Percentiles rank a stretch among this genome's conserved stretches.
Conservation (phyloP, 768 basidiomycete species). For the Pholiota conissans region DNA sequence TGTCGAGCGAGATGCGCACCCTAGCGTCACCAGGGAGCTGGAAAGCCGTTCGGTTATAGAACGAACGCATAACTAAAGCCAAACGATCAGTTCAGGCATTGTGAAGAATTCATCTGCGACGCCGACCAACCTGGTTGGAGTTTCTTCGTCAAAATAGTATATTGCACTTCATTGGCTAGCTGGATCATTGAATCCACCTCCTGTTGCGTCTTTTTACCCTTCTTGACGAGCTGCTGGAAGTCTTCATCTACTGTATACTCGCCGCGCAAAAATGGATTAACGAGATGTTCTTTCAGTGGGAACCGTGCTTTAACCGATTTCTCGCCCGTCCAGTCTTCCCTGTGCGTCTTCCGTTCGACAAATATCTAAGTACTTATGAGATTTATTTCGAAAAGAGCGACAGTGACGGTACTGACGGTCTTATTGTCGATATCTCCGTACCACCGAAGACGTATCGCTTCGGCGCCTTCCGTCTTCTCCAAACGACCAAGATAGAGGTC, state of each 20-base stretch:
- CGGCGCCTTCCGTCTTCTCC: constrained; percentile 98
- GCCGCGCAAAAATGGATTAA: constrained; percentile 88
- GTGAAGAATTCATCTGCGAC: background rate
- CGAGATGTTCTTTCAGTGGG: constrained; percentile 89
- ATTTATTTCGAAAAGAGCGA: background rate
- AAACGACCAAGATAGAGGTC: constrained; percentile 95
- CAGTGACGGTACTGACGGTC: constrained; percentile 49
- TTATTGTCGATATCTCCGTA: constrained; percentile 87
- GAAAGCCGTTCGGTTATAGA: constrained; percentile 99
- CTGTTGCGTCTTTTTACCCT: constrained; percentile 89
- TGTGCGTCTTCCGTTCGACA: constrained; percentile 88
- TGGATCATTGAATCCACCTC: constrained; percentile 96
- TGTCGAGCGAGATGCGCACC: constrained; percentile 97
- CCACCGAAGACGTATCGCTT: constrained; percentile 95
- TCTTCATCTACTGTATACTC: constrained; percentile 93
- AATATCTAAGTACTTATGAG: constrained; percentile 57
- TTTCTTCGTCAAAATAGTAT: constrained; percentile 79
- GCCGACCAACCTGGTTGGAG: constrained; percentile 70
- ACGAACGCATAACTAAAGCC: constrained; percentile 95
- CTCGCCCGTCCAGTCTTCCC: constrained; percentile 99
- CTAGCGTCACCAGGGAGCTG: constrained; percentile 98
- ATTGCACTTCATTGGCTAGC: constrained; percentile 96
- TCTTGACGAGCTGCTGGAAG: constrained; percentile 81
- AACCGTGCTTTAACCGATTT: constrained; percentile 98
- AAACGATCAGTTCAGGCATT: background rate